phyloP scores from a whole-genome alignment of 2,329 filamentous ascomycete genomes.

The Fusarium metavorans region DNA sequence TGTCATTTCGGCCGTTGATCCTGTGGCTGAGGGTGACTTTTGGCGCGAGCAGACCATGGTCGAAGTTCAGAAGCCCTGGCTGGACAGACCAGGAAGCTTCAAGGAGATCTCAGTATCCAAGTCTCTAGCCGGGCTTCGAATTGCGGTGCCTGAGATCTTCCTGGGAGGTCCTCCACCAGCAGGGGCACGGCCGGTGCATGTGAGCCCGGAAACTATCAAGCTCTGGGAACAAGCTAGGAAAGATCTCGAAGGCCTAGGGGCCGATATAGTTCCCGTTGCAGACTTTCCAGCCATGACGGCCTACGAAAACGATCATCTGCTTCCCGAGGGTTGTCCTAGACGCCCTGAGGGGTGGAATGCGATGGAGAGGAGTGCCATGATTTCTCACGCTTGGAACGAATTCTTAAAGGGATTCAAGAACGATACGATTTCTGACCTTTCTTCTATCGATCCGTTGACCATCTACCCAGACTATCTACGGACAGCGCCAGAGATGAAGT shows the following conservation, averaged over 20 bases:
- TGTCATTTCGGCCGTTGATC: conserved; percentile 48
- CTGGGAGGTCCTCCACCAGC: neutral
- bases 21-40: neutral
- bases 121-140: neutral
- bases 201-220: neutral
- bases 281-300: conserved; percentile 60
- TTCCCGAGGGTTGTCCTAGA: conserved; percentile 45
- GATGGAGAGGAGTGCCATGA: conserved; percentile 39
- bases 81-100: neutral
- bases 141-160: neutral
- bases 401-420: conserved; percentile 14
- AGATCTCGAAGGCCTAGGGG: conserved; percentile 7
- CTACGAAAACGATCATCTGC: conserved; percentile 58
- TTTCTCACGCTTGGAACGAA: conserved; percentile 36
- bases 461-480: conserved; percentile 50
- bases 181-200: conserved; percentile 36
- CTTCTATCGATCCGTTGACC: conserved; percentile 51
- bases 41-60: neutral
- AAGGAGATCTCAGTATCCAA: neutral
- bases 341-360: conserved; percentile 58
- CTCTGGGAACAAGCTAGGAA: conserved; percentile 3
- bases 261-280: conserved; percentile 15
- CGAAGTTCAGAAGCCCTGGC: neutral
- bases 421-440: conserved; percentile 42
- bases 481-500: conserved; percentile 11